Conservation (phyloP, 768 basidiomycete genomes). For the Russula compacta region DNA sequence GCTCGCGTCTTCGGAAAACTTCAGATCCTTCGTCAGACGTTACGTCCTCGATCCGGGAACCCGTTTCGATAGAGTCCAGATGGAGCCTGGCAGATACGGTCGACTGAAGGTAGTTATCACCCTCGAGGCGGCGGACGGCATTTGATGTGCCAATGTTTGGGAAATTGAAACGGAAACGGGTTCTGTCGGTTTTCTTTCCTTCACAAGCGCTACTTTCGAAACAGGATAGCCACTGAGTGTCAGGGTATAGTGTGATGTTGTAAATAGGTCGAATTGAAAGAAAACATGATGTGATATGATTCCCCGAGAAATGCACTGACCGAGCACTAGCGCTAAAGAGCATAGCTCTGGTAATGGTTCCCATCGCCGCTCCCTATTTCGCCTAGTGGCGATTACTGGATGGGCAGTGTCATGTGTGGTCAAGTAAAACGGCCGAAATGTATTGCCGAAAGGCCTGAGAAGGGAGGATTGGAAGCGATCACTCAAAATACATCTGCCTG, state of each 20-base stretch:
- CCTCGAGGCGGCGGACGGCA: background rate
- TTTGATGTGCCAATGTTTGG: background rate
- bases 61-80: background rate
- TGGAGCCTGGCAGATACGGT: background rate
- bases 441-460: background rate
- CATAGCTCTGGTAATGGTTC: too few relatives aligned
- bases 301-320: background rate
- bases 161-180: background rate
- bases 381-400: background rate
- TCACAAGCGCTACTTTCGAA: background rate
- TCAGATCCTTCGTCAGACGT: background rate
- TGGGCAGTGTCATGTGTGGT: background rate
- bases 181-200: background rate
- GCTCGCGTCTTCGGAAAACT: background rate
- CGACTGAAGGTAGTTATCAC: background rate
- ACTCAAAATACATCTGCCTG: too few relatives aligned
- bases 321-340: too few relatives aligned
- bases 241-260: background rate
- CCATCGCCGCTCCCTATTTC: too few relatives aligned
- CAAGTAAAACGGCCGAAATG: background rate
- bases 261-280: background rate
- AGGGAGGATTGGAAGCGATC: background rate
- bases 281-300: background rate
- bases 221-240: background rate
- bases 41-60: slow-evolving; percentile 1